Evolutionary conservation across 2,329 filamentous ascomycete genomes (phyloP), one percentile per base, ranked within the genome.

Genomic region (Aaosphaeria arxii): DNA sequence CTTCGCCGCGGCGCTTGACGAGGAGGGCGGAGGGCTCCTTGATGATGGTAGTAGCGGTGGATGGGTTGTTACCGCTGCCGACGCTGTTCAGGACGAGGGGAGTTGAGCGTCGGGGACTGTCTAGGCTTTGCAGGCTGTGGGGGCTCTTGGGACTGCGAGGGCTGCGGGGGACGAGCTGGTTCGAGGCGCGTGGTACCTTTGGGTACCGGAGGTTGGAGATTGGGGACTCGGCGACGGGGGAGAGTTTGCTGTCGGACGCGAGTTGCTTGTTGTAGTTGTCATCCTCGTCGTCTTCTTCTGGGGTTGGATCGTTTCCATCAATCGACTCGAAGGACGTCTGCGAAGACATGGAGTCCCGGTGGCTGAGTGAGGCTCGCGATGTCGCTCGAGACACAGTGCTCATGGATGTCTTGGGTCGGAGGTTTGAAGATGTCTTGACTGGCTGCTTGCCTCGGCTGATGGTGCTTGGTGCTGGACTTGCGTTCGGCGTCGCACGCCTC

Each of bases 251-350:
- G 40, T 60, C 55, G 38, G 62, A 55, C 3, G 55, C 54, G 5
- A 65, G 51, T 44, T 60, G 60, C 52, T 62, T 67, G 30, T 68
- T 62, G 42, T 69, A 67, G 17, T 24, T 24, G 17, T 24, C 17
- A 24, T 24, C 17, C 42, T 69, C 69, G 7, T 72, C 69, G 11
- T 71, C 69, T 47, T 76, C 73, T 30, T 75, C 73, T 1, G 74
- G 75, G 2, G 75, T 77, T 2, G 73, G 67, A 48, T 77, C 74
- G 46, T 76, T 69, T 4, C 66, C 61, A 50, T 73, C 72, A 4
- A 62, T 67, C 30, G 72, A 74, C 53, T 78, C 75, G 50, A 78
- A 77, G 4, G 72, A 74, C 2, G 75, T 77, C 13, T 73, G 69
- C 1, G 62, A 67, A 0, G 63, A 64, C 7, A 59, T 36, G 0